Conservation (phyloP, 192 early-diverging fungal species). For the Bifiguratus adelaidae region DNA sequence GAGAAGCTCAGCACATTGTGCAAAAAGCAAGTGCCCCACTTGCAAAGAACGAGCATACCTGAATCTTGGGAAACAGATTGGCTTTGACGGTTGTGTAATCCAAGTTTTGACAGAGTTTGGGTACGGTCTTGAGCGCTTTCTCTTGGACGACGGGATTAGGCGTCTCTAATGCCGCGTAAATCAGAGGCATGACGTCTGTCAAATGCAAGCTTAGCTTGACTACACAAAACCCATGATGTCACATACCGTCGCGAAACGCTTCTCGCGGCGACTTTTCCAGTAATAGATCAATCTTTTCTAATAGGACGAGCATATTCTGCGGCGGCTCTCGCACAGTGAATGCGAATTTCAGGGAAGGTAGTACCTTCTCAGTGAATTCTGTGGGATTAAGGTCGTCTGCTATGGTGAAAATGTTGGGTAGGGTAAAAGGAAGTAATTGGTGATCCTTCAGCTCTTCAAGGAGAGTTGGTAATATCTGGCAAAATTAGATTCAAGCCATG, state of each 20-base stretch:
- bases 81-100: constrained; percentile 52
- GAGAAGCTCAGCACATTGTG: no score
- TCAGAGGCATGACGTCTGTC: constrained; percentile 59
- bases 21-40: no score
- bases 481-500: background rate
- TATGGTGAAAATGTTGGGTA: constrained; percentile 71
- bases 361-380: constrained; percentile 52
- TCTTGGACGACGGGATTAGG: constrained; percentile 44
- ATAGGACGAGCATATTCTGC: constrained; percentile 52
- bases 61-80: constrained; percentile 59
- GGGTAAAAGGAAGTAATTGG: constrained; percentile 52
- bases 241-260: constrained; percentile 50
- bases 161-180: constrained; percentile 55
- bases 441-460: constrained; percentile 68
- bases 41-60: constrained; percentile 23
- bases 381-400: constrained; percentile 39
- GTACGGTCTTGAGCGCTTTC: constrained; percentile 52
- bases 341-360: constrained; percentile 51
- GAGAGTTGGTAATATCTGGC: constrained; percentile 56
- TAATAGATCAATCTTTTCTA: constrained; percentile 57
- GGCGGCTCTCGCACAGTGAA: constrained; percentile 51
- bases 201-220: background rate
- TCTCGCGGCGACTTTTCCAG: constrained; percentile 46
- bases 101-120: constrained; percentile 37
- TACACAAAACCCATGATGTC: background rate